These are phyloP conservation scores for Davidsoniella eucalypti DNA, from an alignment of 2,329 filamentous ascomycete species.

Conservation along the genomic window DNA sequence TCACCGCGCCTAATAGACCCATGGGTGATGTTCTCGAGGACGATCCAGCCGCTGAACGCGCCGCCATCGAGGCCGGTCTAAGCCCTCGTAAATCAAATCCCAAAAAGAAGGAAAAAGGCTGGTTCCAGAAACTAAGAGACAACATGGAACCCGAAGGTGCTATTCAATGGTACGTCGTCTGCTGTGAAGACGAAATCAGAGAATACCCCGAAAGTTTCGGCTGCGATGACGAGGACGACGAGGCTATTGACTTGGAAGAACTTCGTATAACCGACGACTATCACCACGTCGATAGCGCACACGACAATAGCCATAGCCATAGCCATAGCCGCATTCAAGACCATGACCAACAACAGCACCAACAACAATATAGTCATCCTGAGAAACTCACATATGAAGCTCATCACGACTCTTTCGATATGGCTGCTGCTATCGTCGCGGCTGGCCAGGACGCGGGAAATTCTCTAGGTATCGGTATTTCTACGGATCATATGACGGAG, in stretches of 20 bases:
- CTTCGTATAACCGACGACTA: slow-evolving; percentile 17
- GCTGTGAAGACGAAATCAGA: slow-evolving; percentile 44
- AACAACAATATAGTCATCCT: neutral
- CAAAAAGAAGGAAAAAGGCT: slow-evolving; percentile 19
- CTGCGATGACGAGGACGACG: slow-evolving; percentile 30
- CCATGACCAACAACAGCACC: too few species aligned
- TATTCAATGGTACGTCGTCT: slow-evolving; percentile 47
- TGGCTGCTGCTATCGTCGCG: neutral
- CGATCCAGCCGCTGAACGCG: slow-evolving; percentile 17
- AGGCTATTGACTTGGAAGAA: slow-evolving; percentile 15
- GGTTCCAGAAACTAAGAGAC: slow-evolving; percentile 41
- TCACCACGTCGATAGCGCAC: neutral
- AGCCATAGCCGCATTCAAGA: too few species aligned
- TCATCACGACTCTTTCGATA: neutral
- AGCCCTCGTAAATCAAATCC: neutral
- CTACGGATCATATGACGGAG: too few species aligned
- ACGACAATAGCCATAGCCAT: too few species aligned
- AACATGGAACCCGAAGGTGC: slow-evolving; percentile 37
- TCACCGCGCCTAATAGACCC: slow-evolving; percentile 15
- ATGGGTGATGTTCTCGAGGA: slow-evolving; percentile 26
- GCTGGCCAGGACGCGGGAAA: neutral
- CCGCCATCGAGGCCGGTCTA: slow-evolving; percentile 3
- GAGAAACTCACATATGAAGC: neutral
- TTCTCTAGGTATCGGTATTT: too few species aligned
- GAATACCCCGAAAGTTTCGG: slow-evolving; percentile 26